phyloP scores from a whole-genome alignment of 1,139 yeast species.

The Saccharomyces hybrid region DNA sequence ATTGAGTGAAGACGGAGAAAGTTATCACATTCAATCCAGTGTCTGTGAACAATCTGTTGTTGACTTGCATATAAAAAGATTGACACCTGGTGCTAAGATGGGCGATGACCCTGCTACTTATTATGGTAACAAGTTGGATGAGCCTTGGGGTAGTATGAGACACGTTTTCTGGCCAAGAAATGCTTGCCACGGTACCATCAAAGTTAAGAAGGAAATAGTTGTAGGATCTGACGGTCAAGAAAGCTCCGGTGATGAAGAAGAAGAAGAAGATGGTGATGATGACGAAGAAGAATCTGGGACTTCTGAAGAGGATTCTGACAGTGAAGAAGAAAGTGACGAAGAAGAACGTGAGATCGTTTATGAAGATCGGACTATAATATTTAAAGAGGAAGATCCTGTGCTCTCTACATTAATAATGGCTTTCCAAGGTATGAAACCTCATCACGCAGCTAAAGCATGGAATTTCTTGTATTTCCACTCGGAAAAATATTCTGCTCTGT shows the following conservation, averaged over 20 bases:
- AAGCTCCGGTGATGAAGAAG: too few species aligned
- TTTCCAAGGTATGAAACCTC: constrained; percentile 97
- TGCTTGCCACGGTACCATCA: constrained; percentile 55
- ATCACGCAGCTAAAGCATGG: constrained; percentile 97
- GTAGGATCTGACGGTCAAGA: neutral
- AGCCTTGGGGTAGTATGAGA: constrained; percentile 98
- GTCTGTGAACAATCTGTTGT: constrained; percentile 70
- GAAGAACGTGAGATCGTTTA: constrained; percentile 13
- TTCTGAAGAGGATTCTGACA: constrained; percentile 16
- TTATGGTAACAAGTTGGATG: constrained; percentile 71
- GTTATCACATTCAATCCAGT: constrained; percentile 53
- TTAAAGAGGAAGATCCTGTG: constrained; percentile 37
- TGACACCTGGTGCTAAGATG: constrained; percentile 80
- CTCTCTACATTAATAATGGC: constrained; percentile 90
- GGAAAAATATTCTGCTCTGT: constrained; percentile 59
- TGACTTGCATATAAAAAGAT: constrained; percentile 53
- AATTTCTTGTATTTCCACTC: constrained; percentile 89
- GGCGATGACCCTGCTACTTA: constrained; percentile 81
- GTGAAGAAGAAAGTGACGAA: constrained; percentile 7
- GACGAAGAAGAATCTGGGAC: constrained; percentile 14
- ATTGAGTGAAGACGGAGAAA: constrained; percentile 47
- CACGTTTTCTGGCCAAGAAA: constrained; percentile 96
- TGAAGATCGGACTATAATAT: constrained; percentile 19
- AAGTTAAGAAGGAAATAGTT: constrained; percentile 20
- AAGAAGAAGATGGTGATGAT: constrained; percentile 9